These are phyloP conservation scores for Pterocarpus macrocarpus DNA, from an alignment of 306 rosid genomes.

Conservation along the genomic window DNA sequence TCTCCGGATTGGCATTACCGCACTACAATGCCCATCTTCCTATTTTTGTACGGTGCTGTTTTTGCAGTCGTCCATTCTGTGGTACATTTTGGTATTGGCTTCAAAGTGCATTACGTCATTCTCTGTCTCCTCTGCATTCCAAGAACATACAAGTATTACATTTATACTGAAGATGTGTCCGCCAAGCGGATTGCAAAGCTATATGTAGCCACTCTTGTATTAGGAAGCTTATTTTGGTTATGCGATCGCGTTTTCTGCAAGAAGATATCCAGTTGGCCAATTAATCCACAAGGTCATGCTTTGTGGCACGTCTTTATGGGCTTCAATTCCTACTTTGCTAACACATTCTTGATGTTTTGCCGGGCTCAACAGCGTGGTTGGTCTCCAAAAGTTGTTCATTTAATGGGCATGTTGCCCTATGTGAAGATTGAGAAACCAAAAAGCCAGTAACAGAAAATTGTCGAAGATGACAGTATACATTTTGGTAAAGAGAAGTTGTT, in stretches of 20 bases:
- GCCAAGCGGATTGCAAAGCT: conserved; percentile 73
- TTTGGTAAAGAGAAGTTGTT: conserved; percentile 38
- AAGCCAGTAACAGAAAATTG: conserved; percentile 58
- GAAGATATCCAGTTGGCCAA: conserved; percentile 64
- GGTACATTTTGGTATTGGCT: conserved; percentile 67
- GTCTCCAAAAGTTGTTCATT: conserved; percentile 66
- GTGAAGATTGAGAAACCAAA: conserved; percentile 86
- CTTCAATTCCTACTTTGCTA: conserved; percentile 72
- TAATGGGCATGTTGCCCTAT: conserved; percentile 75
- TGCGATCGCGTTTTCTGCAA: conserved; percentile 71
- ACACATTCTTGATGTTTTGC: conserved; percentile 93
- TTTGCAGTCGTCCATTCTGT: conserved; percentile 71
- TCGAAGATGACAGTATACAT: conserved; percentile 47
- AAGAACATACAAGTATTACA: conserved; percentile 91
- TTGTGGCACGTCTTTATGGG: conserved; percentile 90
- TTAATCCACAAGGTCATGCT: conserved; percentile 92
- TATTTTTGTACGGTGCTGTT: conserved; percentile 74
- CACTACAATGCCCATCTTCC: conserved; percentile 86
- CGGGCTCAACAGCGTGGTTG: conserved; percentile 86
- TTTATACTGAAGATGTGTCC: conserved; percentile 62
- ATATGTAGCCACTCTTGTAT: conserved; percentile 64
- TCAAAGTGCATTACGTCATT: conserved; percentile 74
- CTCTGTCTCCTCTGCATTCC: conserved; percentile 85
- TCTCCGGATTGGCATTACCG: conserved; percentile 96
- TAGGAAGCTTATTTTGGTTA: conserved; percentile 76